Conservation (phyloP, 169 alveolate species). For the Perkinsus olseni region DNA sequence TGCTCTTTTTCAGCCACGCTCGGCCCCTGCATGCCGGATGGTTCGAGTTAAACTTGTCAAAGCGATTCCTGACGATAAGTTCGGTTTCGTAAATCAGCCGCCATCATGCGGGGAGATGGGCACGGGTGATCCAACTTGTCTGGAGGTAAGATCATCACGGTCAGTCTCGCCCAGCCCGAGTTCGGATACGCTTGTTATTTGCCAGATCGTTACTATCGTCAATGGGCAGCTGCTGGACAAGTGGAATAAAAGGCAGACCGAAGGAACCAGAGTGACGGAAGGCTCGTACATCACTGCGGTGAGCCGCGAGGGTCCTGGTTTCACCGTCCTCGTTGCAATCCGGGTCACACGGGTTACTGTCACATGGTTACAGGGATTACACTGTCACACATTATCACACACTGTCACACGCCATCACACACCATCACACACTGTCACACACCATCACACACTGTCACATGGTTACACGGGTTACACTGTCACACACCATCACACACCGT, state of each 20-base stretch:
- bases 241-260: not conserved
- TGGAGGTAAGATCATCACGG: not conserved
- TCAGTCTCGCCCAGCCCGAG: not conserved
- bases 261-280: not conserved
- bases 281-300: not conserved
- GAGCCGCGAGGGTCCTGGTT: not conserved
- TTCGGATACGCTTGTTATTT: too few species aligned
- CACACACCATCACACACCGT: too few species aligned
- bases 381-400: too few species aligned
- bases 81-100: not conserved
- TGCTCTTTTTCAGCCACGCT: not conserved
- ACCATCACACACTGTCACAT: too few species aligned
- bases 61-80: not conserved
- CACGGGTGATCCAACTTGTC: not conserved
- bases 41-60: not conserved
- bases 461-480: too few species aligned
- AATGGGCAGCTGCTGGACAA: not conserved
- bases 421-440: too few species aligned
- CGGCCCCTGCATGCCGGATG: not conserved
- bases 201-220: not conserved
- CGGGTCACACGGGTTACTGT: too few species aligned
- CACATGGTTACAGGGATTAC: too few species aligned
- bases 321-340: too few species aligned
- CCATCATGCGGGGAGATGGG: not conserved
- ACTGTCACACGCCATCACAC: too few species aligned